Evolutionary conservation across 1,284 basidiomycete species (phyloP).

Genomic region (Rhodotorula sp.): DNA sequence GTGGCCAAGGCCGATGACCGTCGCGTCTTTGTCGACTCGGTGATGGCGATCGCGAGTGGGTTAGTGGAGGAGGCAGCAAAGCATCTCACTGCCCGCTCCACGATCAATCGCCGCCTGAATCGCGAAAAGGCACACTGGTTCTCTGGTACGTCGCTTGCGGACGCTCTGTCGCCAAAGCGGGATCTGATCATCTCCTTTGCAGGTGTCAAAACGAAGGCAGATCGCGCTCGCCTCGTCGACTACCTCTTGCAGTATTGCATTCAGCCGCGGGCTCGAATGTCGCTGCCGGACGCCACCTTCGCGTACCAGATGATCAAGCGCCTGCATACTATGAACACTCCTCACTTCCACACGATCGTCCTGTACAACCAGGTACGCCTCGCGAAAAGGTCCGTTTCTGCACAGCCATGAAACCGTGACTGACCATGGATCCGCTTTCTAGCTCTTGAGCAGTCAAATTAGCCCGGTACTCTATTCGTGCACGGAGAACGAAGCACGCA

Average conservation of each 20-base stretch:
- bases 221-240: slow-evolving; percentile 57
- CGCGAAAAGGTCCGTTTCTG: not conserved
- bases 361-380: slow-evolving; percentile 74
- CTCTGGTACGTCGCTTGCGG: slow-evolving; percentile 22
- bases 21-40: slow-evolving; percentile 33
- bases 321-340: slow-evolving; percentile 79
- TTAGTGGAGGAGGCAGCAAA: slow-evolving; percentile 45
- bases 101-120: slow-evolving; percentile 14
- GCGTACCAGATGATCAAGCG: slow-evolving; percentile 87
- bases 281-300: slow-evolving; percentile 93
- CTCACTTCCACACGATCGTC: slow-evolving; percentile 78
- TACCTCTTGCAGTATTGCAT: slow-evolving; percentile 85
- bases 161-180: not conserved
- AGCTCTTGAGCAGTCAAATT: slow-evolving; percentile 58
- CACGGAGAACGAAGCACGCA: slow-evolving; percentile 92
- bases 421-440: slow-evolving; percentile 41
- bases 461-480: slow-evolving; percentile 84
- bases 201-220: slow-evolving; percentile 11
- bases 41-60: slow-evolving; percentile 43
- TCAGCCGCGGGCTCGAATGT: slow-evolving; percentile 83
- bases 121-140: slow-evolving; percentile 87
- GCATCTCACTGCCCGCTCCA: slow-evolving; percentile 36
- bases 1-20: slow-evolving; percentile 24
- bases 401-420: not conserved
- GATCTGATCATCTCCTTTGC: not conserved